Conservation (phyloP, 2,329 filamentous ascomycete species). For the Epichloe typhina region DNA sequence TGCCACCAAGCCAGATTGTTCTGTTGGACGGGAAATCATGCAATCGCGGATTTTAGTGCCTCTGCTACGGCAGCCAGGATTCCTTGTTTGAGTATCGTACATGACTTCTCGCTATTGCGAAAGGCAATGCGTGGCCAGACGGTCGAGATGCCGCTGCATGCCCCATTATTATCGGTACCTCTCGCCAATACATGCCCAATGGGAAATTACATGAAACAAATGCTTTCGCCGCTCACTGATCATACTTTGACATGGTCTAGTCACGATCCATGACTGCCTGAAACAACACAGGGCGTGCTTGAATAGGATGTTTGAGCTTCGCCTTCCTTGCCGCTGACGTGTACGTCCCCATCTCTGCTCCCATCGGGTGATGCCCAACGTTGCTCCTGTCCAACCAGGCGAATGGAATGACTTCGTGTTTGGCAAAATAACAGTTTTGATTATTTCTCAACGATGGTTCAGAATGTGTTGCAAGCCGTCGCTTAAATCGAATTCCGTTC, state of each 20-base stretch:
- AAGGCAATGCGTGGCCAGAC: not conserved
- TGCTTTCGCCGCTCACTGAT: not conserved
- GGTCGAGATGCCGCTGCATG: not conserved
- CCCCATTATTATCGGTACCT: not conserved
- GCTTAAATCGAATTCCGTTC: not conserved
- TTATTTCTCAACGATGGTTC: not conserved
- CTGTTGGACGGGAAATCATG: conserved; percentile 1
- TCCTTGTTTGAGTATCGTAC: not conserved
- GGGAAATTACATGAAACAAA: not conserved
- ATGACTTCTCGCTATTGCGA: not conserved
- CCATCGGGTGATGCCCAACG: not conserved
- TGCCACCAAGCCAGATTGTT: conserved; percentile 3
- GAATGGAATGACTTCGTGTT: not conserved
- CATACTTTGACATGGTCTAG: not conserved
- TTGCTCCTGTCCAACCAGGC: not conserved
- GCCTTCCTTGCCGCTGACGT: conserved; percentile 2
- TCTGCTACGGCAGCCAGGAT: not conserved
- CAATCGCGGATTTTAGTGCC: not conserved
- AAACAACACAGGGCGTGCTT: not conserved
- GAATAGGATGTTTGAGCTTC: not conserved
- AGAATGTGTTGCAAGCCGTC: not conserved
- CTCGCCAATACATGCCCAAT: conserved; percentile 2
- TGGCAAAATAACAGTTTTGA: not conserved
- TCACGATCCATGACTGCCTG: not conserved
- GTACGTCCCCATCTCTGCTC: not conserved